A percentile compares a stretch with the other conserved stretches of the same genome.
phyloP scores from a whole-genome alignment of 2,329 filamentous ascomycete genomes.

The Diaporthe sp. region DNA sequence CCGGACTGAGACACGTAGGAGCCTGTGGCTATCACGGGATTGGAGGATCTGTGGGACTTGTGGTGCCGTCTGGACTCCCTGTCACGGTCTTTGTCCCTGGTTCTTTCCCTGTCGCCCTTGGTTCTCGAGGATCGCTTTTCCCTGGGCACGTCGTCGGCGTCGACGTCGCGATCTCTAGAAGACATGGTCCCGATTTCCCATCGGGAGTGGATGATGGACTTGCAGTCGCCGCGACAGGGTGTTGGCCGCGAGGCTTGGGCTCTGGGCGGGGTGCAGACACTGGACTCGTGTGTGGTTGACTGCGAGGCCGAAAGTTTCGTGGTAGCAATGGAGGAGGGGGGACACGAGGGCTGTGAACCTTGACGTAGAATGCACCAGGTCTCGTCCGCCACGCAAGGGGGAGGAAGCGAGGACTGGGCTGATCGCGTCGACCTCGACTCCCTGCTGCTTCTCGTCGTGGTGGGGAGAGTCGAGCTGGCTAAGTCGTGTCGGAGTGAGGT shows the following conservation, averaged over 20 bases:
- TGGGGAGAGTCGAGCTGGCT: conserved; percentile 1
- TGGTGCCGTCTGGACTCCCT: conserved; percentile 56
- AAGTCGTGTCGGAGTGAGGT: background rate
- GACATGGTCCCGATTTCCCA: conserved; percentile 41
- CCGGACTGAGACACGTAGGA: conserved; percentile 52
- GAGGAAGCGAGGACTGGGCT: background rate
- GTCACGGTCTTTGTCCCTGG: conserved; percentile 50
- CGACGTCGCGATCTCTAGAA: conserved; percentile 43
- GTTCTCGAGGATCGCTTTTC: conserved; percentile 44
- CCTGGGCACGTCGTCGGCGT: conserved; percentile 41
- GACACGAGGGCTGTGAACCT: conserved; percentile 20
- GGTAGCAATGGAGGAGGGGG: conserved; percentile 23
- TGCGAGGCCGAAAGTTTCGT: conserved; percentile 18
- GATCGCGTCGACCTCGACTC: background rate
- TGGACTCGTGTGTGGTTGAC: conserved; percentile 29
- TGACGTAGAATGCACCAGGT: background rate
- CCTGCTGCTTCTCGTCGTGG: conserved; percentile 1
- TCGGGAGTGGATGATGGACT: conserved; percentile 24
- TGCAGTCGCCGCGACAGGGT: conserved; percentile 27
- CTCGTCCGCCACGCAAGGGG: background rate
- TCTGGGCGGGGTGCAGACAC: background rate
- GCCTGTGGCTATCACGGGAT: conserved; percentile 56
- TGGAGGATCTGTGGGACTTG: conserved; percentile 58
- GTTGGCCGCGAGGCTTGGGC: conserved; percentile 14
- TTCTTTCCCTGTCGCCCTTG: conserved; percentile 47